phyloP scores from a whole-genome alignment of 345 rosid species.

The Diplotaxis tenuifolia region DNA sequence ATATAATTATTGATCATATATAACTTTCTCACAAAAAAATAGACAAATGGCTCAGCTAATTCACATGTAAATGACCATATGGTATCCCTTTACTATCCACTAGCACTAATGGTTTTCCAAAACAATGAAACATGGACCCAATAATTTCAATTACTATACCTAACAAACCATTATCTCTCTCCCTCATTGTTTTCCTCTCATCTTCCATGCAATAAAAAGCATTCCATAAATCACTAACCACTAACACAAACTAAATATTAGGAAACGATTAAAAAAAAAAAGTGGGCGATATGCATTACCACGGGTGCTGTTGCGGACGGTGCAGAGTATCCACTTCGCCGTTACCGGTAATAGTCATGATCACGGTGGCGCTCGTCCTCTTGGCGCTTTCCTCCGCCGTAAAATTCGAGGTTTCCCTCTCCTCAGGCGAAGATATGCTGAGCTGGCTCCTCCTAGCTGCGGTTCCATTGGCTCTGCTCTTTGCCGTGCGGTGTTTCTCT shows the following conservation, averaged over 20 bases:
- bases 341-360: conserved; percentile 44
- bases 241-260: background rate
- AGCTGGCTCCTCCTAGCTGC: conserved; percentile 46
- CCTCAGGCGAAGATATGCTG: conserved; percentile 34
- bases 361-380: conserved; percentile 43
- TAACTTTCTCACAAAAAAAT: background rate
- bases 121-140: conserved; percentile 14
- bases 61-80: conserved; percentile 6
- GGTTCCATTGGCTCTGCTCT: conserved; percentile 29
- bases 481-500: conserved; percentile 42
- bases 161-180: conserved; percentile 31
- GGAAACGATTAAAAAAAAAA: too few relatives aligned
- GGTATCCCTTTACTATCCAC: background rate
- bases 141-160: conserved; percentile 27
- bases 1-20: background rate
- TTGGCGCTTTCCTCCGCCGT: conserved; percentile 43
- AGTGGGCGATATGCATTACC: conserved; percentile 32
- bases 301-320: conserved; percentile 46
- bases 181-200: background rate
- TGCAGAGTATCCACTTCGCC: conserved; percentile 37
- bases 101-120: conserved; percentile 9
- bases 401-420: conserved; percentile 34
- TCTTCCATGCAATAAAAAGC: conserved; percentile 8
- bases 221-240: conserved; percentile 9
- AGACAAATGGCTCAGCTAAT: background rate